Base-by-base conservation (phyloP, 2,329 filamentous ascomycete species). In the Fusarium torulosum region DNA sequence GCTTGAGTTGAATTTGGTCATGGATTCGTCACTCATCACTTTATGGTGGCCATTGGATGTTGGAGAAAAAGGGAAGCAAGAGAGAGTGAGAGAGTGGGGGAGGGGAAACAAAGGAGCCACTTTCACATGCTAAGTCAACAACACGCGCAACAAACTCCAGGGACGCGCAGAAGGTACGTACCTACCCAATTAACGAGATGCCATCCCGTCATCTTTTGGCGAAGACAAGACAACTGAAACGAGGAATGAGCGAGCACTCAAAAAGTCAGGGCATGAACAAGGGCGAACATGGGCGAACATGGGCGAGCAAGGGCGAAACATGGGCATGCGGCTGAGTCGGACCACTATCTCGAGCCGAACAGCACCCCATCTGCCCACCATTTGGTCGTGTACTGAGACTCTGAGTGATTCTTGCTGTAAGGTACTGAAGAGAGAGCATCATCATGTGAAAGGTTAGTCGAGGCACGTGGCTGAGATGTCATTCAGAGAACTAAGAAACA, bases 71-170 rank as follows among this genome's bases (percentile, higher is more conserved):
- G 35, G 55, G 52, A 58, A 69, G 21, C n/a, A n/a, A n/a, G n/a
- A n/a, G n/a, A n/a, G n/a, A n/a, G n/a, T n/a, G n/a, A 42, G 52
- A 50, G 56, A 60, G 58, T 53, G 58, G 44, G 47, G 56, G 61
- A 45, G 59, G 55, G 51, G 27, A 27, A 33, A 43, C 10, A 46
- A 27, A 27, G 49, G 52, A 50, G 54, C 65, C 72, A 71, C 72
- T 75, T 72, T 75, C 73, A 75, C 73, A 75, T 75, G 73, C 60
- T 68, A 75, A 59, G 29, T 31, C 20, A 40, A 53, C 19, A 23
- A 4, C 21, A 4, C 21, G 21, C 21, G 31, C 41, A 42, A 11
- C 41, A 45, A 29, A 29, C 53, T 21, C 42, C 40, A 44, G 50
- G 53, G 43, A 59, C 53, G 31, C 20, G 11, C 13, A 8, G 13